Evolutionary conservation across 768 basidiomycete species (phyloP).

Genomic region (Hypholoma sublateritium): DNA sequence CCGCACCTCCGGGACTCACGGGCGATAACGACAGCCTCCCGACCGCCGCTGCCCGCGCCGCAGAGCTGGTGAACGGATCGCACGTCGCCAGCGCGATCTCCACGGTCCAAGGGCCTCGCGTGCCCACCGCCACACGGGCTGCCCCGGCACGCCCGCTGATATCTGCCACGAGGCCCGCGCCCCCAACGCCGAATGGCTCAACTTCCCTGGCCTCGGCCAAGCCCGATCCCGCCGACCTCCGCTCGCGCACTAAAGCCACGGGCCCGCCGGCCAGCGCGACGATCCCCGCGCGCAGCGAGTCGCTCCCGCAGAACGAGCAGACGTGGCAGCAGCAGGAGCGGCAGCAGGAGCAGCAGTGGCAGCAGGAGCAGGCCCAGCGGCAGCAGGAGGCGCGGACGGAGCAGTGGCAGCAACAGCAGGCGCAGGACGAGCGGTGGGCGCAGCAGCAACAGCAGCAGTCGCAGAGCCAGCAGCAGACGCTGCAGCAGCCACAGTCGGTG

Average conservation of each 20-base stretch:
- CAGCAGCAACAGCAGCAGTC: slow-evolving; percentile 25
- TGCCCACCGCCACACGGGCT: slow-evolving; percentile 25
- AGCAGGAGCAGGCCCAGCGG: slow-evolving; percentile 24
- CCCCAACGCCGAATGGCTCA: slow-evolving; percentile 59
- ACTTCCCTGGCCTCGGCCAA: slow-evolving; percentile 29
- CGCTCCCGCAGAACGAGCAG: slow-evolving; percentile 30
- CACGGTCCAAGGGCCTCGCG: slow-evolving; percentile 28
- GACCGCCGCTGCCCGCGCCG: slow-evolving; percentile 56
- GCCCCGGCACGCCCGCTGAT: slow-evolving; percentile 29
- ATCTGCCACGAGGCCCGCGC: slow-evolving; percentile 65
- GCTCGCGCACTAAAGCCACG: slow-evolving; percentile 60
- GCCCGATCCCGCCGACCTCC: slow-evolving; percentile 61
- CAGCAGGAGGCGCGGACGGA: slow-evolving; percentile 32
- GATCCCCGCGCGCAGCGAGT: slow-evolving; percentile 50
- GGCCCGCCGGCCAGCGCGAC: slow-evolving; percentile 40
- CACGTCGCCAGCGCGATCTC: slow-evolving; percentile 37
- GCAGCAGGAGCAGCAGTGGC: slow-evolving; percentile 28
- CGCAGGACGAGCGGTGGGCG: slow-evolving; percentile 36
- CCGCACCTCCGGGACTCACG: slow-evolving; percentile 41
- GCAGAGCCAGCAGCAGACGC: slow-evolving; percentile 24
- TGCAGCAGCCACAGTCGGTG: slow-evolving; percentile 27
- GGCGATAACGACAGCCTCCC: slow-evolving; percentile 41
- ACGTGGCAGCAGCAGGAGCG: slow-evolving; percentile 28
- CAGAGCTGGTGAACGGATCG: slow-evolving; percentile 61
- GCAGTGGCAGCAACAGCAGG: slow-evolving; percentile 35